Conservation (phyloP, 2,329 filamentous ascomycete genomes). For the Ophiosphaerella korrae region DNA sequence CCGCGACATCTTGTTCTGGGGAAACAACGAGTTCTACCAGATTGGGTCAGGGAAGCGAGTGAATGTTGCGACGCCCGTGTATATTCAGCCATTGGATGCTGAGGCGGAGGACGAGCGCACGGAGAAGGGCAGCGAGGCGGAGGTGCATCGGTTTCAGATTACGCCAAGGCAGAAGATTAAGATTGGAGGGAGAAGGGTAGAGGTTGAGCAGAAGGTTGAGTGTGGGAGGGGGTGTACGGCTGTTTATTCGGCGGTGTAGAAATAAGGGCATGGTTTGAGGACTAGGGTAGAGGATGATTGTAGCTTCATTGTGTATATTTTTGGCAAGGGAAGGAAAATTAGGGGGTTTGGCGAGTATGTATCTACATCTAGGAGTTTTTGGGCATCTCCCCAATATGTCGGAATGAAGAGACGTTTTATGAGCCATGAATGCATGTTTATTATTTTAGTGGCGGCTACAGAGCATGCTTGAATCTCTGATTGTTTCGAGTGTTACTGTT, state of each 20-base stretch:
- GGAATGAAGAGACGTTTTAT: no score
- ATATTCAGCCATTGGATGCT: constrained; percentile 77
- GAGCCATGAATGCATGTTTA: no score
- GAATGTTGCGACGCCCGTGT: constrained; percentile 75
- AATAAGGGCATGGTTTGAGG: no score
- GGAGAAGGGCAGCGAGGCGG: constrained; percentile 56
- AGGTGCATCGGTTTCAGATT: constrained; percentile 78
- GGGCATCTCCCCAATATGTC: no score
- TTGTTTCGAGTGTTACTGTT: no score
- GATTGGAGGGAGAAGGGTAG: constrained; percentile 72
- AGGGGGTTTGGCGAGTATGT: no score
- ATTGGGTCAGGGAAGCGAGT: constrained; percentile 88
- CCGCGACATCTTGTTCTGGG: constrained; percentile 89
- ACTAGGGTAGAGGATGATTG: no score
- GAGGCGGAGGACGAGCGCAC: constrained; percentile 57
- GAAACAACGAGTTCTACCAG: constrained; percentile 92
- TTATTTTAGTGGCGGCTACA: no score
- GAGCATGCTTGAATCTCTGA: no score
- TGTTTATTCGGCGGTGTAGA: constrained; percentile 28
- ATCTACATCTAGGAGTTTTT: no score
- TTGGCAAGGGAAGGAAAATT: no score
- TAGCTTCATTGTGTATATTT: no score
- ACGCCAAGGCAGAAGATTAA: constrained; percentile 75
- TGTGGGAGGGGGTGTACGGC: constrained; percentile 84
- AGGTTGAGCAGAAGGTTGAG: constrained; percentile 83